Evolutionary conservation across 2,329 filamentous ascomycete genomes (phyloP), one percentile per base, ranked within the genome.

Genomic region (Paracoccidioides lutzii): DNA sequence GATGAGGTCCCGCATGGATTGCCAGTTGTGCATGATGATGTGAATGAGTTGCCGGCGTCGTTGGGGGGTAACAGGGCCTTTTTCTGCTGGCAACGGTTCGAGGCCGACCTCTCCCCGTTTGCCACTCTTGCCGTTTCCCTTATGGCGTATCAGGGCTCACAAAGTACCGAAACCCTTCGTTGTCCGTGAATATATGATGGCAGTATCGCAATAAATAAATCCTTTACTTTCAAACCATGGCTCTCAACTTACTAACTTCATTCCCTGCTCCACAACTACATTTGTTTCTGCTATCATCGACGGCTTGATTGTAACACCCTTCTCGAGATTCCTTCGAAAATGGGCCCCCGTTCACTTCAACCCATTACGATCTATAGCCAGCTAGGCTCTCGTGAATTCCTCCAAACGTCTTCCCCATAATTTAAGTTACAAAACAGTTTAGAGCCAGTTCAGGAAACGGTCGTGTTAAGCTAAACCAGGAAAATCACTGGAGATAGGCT

Each of bases 321-420:
- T 66, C 32, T 74, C 75, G 15, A 88, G 69, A 0, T 75, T 70
- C 0, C 73, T 66, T 0, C 73, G 70, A 65, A 82, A 85, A 1
- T 56, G n/a, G 67, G 1, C 86, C 89, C 5, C 81, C 82, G 57
- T 85, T 81, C 3, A 74, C 65, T 3, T 73, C 72, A 8, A 88
- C 76, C 87, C 88, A 95, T 42, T 74, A 73, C 40, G 40, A 93
- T 76, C 44, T 86, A 2, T 78, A 73, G 4, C 85, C 85, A 0
- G 78, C 79, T 0, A 78, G 69, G 28, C 81, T 78, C 22, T 88
- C 75, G 51, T 77, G 70, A 38, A 79, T 68, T 1, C 73, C 72
- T 12, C 73, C 73, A 63, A 88, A 81, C 6, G 71, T 60, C 5
- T 68, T 68, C 12, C 71, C 73, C 69, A 73, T 71, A 14, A 7